Evolutionary conservation across 1,139 yeast species (phyloP), one percentile per base, ranked within the genome.

Genomic region (Scheffersomyces titani): DNA sequence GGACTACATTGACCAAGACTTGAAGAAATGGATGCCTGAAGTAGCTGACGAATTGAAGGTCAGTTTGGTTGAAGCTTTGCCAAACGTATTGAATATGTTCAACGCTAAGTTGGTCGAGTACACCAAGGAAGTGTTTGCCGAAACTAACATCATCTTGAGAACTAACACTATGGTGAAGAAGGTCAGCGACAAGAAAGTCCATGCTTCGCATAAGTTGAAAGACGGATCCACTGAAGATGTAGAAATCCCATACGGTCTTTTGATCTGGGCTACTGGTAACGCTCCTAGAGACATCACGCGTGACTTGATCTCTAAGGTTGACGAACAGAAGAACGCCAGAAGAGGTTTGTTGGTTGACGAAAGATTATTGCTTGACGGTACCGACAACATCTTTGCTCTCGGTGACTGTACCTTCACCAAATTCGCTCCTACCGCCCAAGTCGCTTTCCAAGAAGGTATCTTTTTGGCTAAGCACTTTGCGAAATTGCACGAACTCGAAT

Each of bases 201-300:
- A 82, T 63, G 97, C 96, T 54, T 88, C 84, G 68, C 86, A 83
- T 62, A 91, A 92, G 69, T 77, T 81, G 55, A 69, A 72, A 59
- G 90, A 88, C 60, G 94, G 93, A 18, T 64, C 82, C 49, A 78
- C 84, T 64, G 81, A 83, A 64, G 75, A 78, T 55, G 76, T 83
- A 52, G 88, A 85, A 63, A 79, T 92, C 67, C 97, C 97, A 50
- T 93, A 92, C 72, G 98, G 98, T 69, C 80, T 91, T 69, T 83
- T 93, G 65, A 94, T 93, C 63, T 93, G 98, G 98, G 98, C 98
- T 59, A 93, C 97, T 54, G 98, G 98, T 77, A 92, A 92, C 74
- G 94, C 96, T 60, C 93, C 93, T 61, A 88, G 97, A 75, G 86
- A 86, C 52, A 84, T 93, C 60, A 83, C 90, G 58, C 82, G 86